Percentiles rank a stretch among this genome's conserved stretches.
phyloP scores from a whole-genome alignment of 768 basidiomycete genomes.

The Russula foetens region DNA sequence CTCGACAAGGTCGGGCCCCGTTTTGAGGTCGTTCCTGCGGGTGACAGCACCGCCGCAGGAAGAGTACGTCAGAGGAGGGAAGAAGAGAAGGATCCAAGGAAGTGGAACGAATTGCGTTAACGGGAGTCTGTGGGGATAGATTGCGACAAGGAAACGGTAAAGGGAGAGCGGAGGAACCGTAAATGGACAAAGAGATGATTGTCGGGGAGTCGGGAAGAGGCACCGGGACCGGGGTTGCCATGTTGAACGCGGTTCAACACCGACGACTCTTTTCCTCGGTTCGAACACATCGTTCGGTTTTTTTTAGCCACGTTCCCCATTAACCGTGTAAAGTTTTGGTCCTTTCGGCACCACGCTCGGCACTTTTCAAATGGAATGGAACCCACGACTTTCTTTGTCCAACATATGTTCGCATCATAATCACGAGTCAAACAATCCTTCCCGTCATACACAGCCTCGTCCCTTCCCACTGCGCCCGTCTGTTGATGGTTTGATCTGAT shows the following conservation, averaged over 20 bases:
- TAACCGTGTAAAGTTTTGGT: background rate
- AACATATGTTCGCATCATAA: background rate
- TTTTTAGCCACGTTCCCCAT: background rate
- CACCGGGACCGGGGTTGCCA: conserved; percentile 16
- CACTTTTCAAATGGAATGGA: background rate
- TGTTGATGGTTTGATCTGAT: conserved; percentile 2
- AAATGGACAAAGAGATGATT: conserved; percentile 17
- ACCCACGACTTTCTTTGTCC: background rate
- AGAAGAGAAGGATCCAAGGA: background rate
- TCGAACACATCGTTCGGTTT: no score
- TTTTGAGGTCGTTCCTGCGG: conserved; percentile 3
- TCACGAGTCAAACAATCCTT: conserved; percentile 4
- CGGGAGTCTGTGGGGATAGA: conserved; percentile 2
- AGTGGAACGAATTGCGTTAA: conserved; percentile 4
- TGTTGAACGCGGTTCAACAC: no score
- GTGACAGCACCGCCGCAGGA: conserved; percentile 13
- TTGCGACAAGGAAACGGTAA: background rate
- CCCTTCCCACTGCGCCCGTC: background rate
- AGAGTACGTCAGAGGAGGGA: conserved; percentile 10
- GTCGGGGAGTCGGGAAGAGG: conserved; percentile 9
- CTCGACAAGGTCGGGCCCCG: conserved; percentile 10
- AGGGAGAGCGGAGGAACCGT: conserved; percentile 4
- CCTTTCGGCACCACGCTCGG: background rate
- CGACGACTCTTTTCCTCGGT: no score
- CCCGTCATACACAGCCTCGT: conserved; percentile 5